These are phyloP conservation scores for Chaetomium sp. DNA, from an alignment of 2,329 filamentous ascomycete genomes.

Conservation along the genomic window DNA sequence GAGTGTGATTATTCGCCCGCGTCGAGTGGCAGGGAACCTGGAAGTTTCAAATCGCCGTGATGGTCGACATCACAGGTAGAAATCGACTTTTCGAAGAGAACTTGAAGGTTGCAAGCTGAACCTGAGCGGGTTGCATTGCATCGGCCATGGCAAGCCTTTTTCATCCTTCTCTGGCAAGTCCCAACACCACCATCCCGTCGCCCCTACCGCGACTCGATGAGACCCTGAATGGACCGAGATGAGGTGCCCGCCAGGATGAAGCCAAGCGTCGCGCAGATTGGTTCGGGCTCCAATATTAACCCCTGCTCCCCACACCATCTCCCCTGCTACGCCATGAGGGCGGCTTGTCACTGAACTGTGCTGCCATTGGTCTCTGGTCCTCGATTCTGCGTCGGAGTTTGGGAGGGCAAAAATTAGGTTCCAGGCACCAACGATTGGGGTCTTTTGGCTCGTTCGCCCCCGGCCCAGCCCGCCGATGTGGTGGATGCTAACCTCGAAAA, in stretches of 20 bases:
- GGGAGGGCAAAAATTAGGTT: neutral
- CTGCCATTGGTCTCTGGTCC: slow-evolving; percentile 3
- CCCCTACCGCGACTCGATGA: neutral
- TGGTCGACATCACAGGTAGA: slow-evolving; percentile 13
- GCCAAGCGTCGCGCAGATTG: slow-evolving; percentile 11
- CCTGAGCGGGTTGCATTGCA: neutral
- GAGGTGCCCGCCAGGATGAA: neutral
- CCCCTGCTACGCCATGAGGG: slow-evolving; percentile 7
- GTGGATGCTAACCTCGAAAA: neutral
- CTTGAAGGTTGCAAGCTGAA: slow-evolving; percentile 15
- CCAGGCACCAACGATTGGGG: slow-evolving; percentile 10
- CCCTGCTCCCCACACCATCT: slow-evolving; percentile 4
- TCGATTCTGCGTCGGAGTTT: neutral
- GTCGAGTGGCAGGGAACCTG: too few species aligned
- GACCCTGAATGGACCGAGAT: slow-evolving; percentile 14
- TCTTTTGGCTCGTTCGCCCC: neutral
- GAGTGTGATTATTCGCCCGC: neutral
- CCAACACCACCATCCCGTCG: neutral
- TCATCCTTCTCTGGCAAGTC: neutral
- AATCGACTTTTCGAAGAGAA: neutral
- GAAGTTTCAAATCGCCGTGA: neutral
- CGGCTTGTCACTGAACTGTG: neutral
- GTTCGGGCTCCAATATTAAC: neutral
- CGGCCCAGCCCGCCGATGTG: neutral
- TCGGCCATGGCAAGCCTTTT: slow-evolving; percentile 12